Conservation (phyloP, 352 stramenopile genomes). For the Pythium rhizo-oryzae region DNA sequence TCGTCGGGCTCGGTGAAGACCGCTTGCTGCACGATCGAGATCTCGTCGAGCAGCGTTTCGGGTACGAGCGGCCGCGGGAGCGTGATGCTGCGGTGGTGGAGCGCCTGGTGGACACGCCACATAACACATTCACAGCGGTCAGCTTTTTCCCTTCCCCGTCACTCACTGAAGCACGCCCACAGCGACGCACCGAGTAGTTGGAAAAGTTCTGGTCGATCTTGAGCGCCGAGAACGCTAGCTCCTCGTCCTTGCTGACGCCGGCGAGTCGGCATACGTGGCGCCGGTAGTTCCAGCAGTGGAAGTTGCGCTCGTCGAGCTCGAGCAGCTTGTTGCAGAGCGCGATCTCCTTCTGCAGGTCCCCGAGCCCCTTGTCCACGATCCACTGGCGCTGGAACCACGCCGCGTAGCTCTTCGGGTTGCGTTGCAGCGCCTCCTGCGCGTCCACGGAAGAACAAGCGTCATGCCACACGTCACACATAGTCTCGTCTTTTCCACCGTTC, state of each 20-base stretch:
- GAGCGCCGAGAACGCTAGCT: conserved; percentile 94
- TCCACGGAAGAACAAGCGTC: not conserved
- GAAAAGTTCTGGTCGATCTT: conserved; percentile 99
- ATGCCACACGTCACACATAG: not conserved
- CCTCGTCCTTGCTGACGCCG: conserved; percentile 54
- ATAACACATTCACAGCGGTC: too few relatives aligned
- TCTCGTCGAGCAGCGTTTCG: conserved; percentile 70
- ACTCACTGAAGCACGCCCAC: too few relatives aligned
- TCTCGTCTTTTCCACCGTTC: not conserved
- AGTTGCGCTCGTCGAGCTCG: conserved; percentile 96
- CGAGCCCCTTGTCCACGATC: conserved; percentile 73
- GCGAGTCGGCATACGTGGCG: conserved; percentile 69
- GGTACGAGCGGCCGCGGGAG: conserved; percentile 51
- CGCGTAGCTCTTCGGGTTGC: conserved; percentile 98
- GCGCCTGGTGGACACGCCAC: too few relatives aligned
- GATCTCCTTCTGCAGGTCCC: conserved; percentile 75
- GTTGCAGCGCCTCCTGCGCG: conserved; percentile 87
- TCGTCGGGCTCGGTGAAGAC: conserved; percentile 99
- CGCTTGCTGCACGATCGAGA: conserved; percentile 91
- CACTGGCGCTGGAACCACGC: conserved; percentile 91
- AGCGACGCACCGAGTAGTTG: conserved; percentile 94
- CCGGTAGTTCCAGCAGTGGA: conserved; percentile 99
- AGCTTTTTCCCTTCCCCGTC: too few relatives aligned
- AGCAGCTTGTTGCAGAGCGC: conserved; percentile 73
- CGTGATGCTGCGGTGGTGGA: conserved; percentile 69